Percentiles rank a stretch among this genome's conserved stretches.
These are phyloP conservation scores for Pestalotiopsis fici DNA, from an alignment of 2,329 filamentous ascomycete genomes.

Conservation along the genomic window DNA sequence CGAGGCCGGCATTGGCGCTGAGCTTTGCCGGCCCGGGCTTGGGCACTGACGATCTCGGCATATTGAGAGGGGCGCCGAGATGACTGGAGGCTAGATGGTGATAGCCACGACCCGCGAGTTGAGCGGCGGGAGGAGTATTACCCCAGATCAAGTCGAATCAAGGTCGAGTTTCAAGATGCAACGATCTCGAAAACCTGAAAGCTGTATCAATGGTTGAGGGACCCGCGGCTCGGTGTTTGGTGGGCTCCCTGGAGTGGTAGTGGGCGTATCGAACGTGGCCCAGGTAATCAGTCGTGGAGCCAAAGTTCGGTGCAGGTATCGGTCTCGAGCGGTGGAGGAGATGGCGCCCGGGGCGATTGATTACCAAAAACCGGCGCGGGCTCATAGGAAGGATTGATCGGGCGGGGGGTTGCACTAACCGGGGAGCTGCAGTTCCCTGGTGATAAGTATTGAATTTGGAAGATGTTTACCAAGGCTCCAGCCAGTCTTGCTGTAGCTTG, in stretches of 20 bases:
- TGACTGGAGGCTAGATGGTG: not conserved
- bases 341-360: not conserved
- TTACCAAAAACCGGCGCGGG: not conserved
- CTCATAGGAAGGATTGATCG: not conserved
- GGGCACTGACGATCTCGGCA: slow-evolving; percentile 54
- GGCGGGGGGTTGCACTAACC: not conserved
- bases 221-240: not conserved
- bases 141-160: not conserved
- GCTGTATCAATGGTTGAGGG: not conserved
- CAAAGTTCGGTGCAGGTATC: not conserved
- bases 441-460: too few relatives aligned
- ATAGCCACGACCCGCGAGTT: not conserved
- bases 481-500: too few relatives aligned
- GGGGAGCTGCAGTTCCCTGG: not conserved
- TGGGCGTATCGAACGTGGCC: not conserved
- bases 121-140: not conserved
- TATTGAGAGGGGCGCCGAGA: not conserved
- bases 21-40: slow-evolving; percentile 90
- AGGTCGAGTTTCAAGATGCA: not conserved
- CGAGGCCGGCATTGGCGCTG: slow-evolving; percentile 78
- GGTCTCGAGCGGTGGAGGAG: not conserved
- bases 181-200: not conserved
- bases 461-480: too few relatives aligned
- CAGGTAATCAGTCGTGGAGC: not conserved
- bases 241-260: not conserved